Evolutionary conservation across 2,329 filamentous ascomycete species (phyloP), one percentile per base, ranked within the genome.

Genomic region (Immersiporthe knoxdaviesiana): DNA sequence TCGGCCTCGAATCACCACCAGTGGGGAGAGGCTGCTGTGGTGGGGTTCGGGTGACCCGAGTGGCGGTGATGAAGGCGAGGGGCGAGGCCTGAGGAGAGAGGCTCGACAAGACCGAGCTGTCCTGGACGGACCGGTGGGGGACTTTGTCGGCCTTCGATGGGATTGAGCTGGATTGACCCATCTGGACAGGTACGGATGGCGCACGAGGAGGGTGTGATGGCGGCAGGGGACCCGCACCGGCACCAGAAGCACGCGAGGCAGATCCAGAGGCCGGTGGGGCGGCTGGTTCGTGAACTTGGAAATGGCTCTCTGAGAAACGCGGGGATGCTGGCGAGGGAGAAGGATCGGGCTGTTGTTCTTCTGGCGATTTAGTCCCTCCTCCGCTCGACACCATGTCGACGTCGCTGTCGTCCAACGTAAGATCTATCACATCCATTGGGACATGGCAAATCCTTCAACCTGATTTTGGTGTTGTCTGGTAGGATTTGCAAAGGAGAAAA

Each of bases 281-380:
- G 47, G 56, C 14, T 50, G 60, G 24, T n/a, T 71, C 67, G 16
- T 71, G 60, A n/a, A 66, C 56, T 27, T 68, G 65, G 30, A 68
- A 70, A 60, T 68, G 67, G 65, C 65, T 70, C n/a, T 67, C 68
- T 37, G 65, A 70, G 35, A 68, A 70, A 1, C 44, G 64, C 47
- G 62, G 37, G 11, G n/a, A 10, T 35, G 41, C 37, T n/a, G 35
- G 37, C 18, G 59, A 59, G 3, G 41, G 63, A 35, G 69, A 64
- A 30, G 65, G 21, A 50, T 63, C 61, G 11, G 41, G 27, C n/a
- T n/a, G n/a, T n/a, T n/a, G n/a, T 41, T 37, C 70, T 32, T n/a
- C 50, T 16, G 60, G 27, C 39, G 54, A 56, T 14, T 41, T 35
- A 30, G 12, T 12, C 47, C 16, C 30, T 60, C 44, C 67, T 37